Evolutionary conservation across 1,139 yeast genomes (phyloP).

Genomic region (Yamadazyma triangularis): DNA sequence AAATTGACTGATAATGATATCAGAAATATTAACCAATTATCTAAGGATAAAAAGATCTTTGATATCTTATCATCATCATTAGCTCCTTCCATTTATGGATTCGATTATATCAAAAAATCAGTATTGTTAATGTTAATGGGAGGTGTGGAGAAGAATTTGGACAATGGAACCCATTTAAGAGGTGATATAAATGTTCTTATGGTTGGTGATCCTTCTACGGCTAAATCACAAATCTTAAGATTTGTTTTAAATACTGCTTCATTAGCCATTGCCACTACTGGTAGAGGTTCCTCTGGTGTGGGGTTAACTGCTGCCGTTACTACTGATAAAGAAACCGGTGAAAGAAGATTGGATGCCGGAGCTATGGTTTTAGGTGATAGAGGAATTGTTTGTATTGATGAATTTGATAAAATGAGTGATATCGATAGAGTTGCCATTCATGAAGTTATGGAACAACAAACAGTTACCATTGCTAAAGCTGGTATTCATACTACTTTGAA

Average conservation of each 20-base stretch:
- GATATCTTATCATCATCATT: conserved; percentile 78
- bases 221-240: conserved; percentile 91
- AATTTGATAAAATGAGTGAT: conserved; percentile 97
- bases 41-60: conserved; percentile 65
- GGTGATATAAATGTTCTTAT: conserved; percentile 94
- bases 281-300: conserved; percentile 98
- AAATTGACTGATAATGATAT: conserved; percentile 78
- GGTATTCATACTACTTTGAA: conserved; percentile 96
- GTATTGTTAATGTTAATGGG: conserved; percentile 87
- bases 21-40: conserved; percentile 75
- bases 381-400: conserved; percentile 97
- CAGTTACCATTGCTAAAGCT: conserved; percentile 97
- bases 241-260: conserved; percentile 94
- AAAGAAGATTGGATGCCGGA: conserved; percentile 95
- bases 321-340: conserved; percentile 95
- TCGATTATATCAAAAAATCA: conserved; percentile 86
- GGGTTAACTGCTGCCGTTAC: conserved; percentile 99
- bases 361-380: conserved; percentile 99
- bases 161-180: conserved; percentile 94
- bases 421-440: conserved; percentile 96
- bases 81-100: conserved; percentile 96
- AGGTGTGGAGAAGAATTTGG: conserved; percentile 91
- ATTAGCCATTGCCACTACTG: conserved; percentile 96
- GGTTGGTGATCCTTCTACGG: conserved; percentile 99
- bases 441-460: conserved; percentile 99